phyloP scores from a whole-genome alignment of 768 basidiomycete species.

The Calocybe indica region DNA sequence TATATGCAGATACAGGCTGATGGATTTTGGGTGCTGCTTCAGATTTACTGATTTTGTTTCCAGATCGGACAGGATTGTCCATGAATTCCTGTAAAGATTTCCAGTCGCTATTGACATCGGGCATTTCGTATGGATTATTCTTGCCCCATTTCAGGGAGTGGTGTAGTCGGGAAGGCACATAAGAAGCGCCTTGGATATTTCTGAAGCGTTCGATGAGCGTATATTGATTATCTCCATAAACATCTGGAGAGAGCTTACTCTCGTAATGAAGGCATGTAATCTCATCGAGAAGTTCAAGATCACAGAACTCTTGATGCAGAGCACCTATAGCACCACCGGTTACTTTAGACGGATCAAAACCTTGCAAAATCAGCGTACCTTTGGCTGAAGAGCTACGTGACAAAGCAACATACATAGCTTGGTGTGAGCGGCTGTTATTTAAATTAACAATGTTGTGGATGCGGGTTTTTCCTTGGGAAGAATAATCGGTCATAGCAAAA shows the following conservation, averaged over 20 bases:
- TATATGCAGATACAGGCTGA: background rate
- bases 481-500: slow-evolving; percentile 22
- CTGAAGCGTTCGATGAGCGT: slow-evolving; percentile 5
- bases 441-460: slow-evolving; percentile 23
- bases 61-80: no score
- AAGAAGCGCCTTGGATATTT: slow-evolving; percentile 4
- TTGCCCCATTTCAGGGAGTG: slow-evolving; percentile 5
- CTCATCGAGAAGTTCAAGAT: slow-evolving; percentile 28
- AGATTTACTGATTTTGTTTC: background rate
- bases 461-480: slow-evolving; percentile 21
- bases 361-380: slow-evolving; percentile 24
- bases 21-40: background rate
- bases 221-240: slow-evolving; percentile 8
- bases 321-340: slow-evolving; percentile 18
- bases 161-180: slow-evolving; percentile 7
- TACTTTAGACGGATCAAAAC: slow-evolving; percentile 14
- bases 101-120: no score
- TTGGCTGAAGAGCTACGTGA: slow-evolving; percentile 21
- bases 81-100: background rate
- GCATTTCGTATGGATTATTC: slow-evolving; percentile 1
- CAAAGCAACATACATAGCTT: slow-evolving; percentile 22
- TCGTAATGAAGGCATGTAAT: slow-evolving; percentile 22
- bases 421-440: slow-evolving; percentile 11
- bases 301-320: slow-evolving; percentile 24
- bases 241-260: slow-evolving; percentile 7